A percentile compares a stretch with the other conserved stretches of the same genome.
Conservation (phyloP, 2,329 filamentous ascomycete genomes). For the Pestalotiopsis sp. region DNA sequence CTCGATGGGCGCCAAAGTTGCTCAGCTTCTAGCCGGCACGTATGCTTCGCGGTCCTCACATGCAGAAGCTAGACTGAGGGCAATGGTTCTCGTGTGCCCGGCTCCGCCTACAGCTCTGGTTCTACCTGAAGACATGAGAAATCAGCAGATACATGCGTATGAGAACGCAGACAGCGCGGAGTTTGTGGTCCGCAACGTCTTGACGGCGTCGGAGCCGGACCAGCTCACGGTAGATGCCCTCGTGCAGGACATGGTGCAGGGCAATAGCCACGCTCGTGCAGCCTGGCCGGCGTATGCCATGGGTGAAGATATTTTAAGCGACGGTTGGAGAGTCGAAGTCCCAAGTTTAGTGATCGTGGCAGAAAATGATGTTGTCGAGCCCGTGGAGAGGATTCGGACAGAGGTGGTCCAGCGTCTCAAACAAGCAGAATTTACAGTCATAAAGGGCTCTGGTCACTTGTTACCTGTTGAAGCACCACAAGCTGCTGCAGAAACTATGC, state of each 20-base stretch:
- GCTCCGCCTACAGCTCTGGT: slow-evolving; percentile 34
- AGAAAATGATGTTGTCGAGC: slow-evolving; percentile 1
- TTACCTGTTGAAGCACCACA: neutral
- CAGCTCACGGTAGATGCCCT: slow-evolving; percentile 16
- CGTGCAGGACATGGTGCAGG: slow-evolving; percentile 31
- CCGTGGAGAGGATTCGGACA: neutral
- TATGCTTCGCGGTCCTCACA: neutral
- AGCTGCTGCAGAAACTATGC: neutral
- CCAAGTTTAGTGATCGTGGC: neutral
- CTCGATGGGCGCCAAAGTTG: slow-evolving; percentile 43
- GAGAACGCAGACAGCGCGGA: slow-evolving; percentile 26
- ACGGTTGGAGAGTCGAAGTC: neutral
- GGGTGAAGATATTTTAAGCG: neutral
- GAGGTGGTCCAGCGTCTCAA: neutral
- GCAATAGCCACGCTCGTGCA: slow-evolving; percentile 29
- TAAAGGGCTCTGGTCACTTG: slow-evolving; percentile 1
- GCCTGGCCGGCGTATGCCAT: slow-evolving; percentile 33
- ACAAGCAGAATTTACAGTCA: neutral
- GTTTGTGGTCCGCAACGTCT: slow-evolving; percentile 34
- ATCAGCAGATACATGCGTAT: slow-evolving; percentile 37
- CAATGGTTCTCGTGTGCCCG: slow-evolving; percentile 36
- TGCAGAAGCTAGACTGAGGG: slow-evolving; percentile 18
- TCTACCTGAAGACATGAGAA: slow-evolving; percentile 33
- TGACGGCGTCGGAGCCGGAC: slow-evolving; percentile 23
- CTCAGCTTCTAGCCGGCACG: slow-evolving; percentile 25